phyloP scores from a whole-genome alignment of 352 stramenopile species.

The Globisporangium irregulare region DNA sequence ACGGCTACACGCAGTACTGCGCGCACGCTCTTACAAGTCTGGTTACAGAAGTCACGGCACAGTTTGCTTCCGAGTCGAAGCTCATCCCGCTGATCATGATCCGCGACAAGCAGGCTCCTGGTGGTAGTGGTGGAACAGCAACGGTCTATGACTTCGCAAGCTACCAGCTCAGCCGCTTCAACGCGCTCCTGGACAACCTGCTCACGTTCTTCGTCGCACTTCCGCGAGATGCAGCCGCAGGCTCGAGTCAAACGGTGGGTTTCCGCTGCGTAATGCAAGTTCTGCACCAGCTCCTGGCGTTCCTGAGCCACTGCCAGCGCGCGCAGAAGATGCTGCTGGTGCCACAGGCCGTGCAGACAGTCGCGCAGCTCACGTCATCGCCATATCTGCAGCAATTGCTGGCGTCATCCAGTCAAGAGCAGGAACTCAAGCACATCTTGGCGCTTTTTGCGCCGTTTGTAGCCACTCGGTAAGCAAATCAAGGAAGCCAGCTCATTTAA shows the following conservation, averaged over 20 bases:
- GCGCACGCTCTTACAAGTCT: slow-evolving; percentile 29
- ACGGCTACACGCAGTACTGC: slow-evolving; percentile 26
- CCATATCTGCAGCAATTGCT: slow-evolving; percentile 64
- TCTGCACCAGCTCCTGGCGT: slow-evolving; percentile 61
- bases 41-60: slow-evolving; percentile 23
- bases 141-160: slow-evolving; percentile 20
- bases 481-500: neutral
- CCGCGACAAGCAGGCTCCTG: slow-evolving; percentile 16
- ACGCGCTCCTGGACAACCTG: slow-evolving; percentile 57
- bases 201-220: slow-evolving; percentile 63
- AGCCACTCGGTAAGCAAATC: neutral
- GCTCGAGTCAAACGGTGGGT: slow-evolving; percentile 24
- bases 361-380: slow-evolving; percentile 52
- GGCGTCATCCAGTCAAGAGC: slow-evolving; percentile 39
- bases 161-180: slow-evolving; percentile 51
- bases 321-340: slow-evolving; percentile 33
- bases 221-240: slow-evolving; percentile 20
- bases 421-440: slow-evolving; percentile 45
- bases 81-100: slow-evolving; percentile 40
- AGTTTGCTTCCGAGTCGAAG: slow-evolving; percentile 40
- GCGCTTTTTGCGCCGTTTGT: slow-evolving; percentile 36
- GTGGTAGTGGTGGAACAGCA: slow-evolving; percentile 10
- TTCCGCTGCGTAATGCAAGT: slow-evolving; percentile 64
- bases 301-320: slow-evolving; percentile 41
- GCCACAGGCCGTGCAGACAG: slow-evolving; percentile 34